Conservation (phyloP, 345 rosid genomes). For the Syzygium jambos region DNA sequence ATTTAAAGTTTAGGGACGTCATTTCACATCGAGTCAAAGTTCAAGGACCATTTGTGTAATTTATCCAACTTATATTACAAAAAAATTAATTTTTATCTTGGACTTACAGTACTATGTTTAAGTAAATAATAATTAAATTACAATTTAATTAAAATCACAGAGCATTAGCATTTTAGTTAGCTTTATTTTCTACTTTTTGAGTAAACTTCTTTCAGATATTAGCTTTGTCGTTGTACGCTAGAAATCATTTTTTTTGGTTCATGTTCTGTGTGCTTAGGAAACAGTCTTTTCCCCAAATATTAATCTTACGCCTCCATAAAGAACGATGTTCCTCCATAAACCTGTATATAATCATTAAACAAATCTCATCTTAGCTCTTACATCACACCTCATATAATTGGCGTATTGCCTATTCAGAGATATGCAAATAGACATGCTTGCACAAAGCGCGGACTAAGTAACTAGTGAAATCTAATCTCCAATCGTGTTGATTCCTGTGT, state of each 20-base stretch:
- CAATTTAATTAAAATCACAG: no score
- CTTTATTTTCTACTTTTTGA: no score
- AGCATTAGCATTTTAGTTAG: no score
- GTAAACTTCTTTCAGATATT: no score
- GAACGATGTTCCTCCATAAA: background rate
- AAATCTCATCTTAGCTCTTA: background rate
- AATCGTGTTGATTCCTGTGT: accelerated
- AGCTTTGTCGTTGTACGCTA: background rate
- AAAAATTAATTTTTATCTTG: no score
- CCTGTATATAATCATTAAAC: background rate
- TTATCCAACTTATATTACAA: no score
- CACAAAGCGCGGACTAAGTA: accelerated
- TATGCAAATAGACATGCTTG: background rate
- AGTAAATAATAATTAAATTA: no score
- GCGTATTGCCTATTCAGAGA: background rate
- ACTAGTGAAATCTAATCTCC: background rate
- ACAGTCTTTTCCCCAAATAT: background rate
- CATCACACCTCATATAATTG: background rate
- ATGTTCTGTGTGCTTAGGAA: background rate
- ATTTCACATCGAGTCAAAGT: no score
- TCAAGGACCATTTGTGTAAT: no score
- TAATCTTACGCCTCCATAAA: background rate
- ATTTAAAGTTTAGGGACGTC: no score
- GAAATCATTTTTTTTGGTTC: background rate
- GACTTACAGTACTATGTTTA: no score